A percentile compares a stretch with the other conserved stretches of the same genome.
Conservation (phyloP, 768 basidiomycete genomes). For the Chalciporus sphaerocephalus region DNA sequence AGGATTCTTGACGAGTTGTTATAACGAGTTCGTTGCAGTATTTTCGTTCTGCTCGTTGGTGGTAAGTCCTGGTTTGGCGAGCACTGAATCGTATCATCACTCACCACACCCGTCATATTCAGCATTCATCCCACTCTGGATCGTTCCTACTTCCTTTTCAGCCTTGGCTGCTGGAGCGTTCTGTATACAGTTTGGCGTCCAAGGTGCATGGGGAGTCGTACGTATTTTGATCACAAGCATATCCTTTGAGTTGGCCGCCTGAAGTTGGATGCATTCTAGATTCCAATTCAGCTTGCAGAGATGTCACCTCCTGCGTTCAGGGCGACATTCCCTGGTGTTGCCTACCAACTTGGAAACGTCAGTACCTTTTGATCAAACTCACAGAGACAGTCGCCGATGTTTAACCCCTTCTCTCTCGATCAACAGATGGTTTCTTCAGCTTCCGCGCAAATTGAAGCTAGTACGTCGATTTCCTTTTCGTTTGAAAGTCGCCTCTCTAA, state of each 20-base stretch:
- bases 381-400: neutral
- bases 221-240: constrained; percentile 23
- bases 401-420: neutral
- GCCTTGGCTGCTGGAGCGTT: constrained; percentile 80
- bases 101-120: neutral
- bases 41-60: constrained; percentile 26
- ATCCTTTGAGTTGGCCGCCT: neutral
- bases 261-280: constrained; percentile 24
- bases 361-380: constrained; percentile 1
- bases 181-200: constrained; percentile 82
- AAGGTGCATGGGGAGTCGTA: constrained; percentile 88
- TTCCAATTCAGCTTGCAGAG: constrained; percentile 79
- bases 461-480: constrained; percentile 31
- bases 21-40: constrained; percentile 2
- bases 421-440: constrained; percentile 62
- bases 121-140: constrained; percentile 77
- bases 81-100: neutral
- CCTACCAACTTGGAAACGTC: constrained; percentile 78
- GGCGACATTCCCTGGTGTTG: constrained; percentile 81
- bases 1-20: neutral
- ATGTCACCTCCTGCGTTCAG: constrained; percentile 87
- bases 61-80: constrained; percentile 11
- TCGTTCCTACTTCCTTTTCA: constrained; percentile 65
- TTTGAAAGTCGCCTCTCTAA: neutral
- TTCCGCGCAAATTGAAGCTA: constrained; percentile 76